A percentile compares a stretch with the other conserved stretches of the same genome.
Evolutionary conservation across 2,329 filamentous ascomycete genomes (phyloP).

Genomic region (Septoria linicola): DNA sequence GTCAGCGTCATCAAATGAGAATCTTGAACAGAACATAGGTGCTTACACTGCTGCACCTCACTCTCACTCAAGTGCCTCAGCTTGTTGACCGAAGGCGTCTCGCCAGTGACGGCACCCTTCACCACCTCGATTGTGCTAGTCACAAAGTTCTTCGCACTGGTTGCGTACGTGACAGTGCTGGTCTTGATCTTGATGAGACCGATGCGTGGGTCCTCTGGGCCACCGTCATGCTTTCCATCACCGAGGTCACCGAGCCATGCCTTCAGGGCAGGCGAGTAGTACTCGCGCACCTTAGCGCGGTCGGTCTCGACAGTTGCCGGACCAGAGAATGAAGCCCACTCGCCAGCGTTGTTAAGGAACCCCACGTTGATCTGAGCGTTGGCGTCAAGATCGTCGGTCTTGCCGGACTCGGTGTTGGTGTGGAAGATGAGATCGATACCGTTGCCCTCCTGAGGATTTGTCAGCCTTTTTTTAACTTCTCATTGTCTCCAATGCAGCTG

Average conservation of each 20-base stretch:
- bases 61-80: slow-evolving; percentile 68
- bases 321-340: slow-evolving; percentile 87
- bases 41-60: slow-evolving; percentile 62
- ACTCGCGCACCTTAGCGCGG: slow-evolving; percentile 65
- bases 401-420: slow-evolving; percentile 86
- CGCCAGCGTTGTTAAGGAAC: slow-evolving; percentile 68
- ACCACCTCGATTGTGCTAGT: slow-evolving; percentile 68
- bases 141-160: slow-evolving; percentile 61
- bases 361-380: slow-evolving; percentile 77
- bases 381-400: slow-evolving; percentile 74
- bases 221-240: slow-evolving; percentile 79
- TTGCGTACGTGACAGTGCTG: slow-evolving; percentile 69
- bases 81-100: slow-evolving; percentile 70
- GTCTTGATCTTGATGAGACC: slow-evolving; percentile 76
- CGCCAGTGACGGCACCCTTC: slow-evolving; percentile 71
- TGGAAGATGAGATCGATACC: slow-evolving; percentile 85
- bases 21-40: too few species aligned
- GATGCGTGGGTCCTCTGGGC: slow-evolving; percentile 77
- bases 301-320: slow-evolving; percentile 68
- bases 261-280: slow-evolving; percentile 72
- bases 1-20: neutral
- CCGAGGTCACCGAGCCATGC: slow-evolving; percentile 84
- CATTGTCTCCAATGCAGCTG: too few species aligned
- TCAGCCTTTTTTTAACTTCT: too few species aligned
- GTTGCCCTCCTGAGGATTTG: slow-evolving; percentile 62